phyloP scores from a whole-genome alignment of 352 stramenopile genomes.

The Globisporangium nagaii region DNA sequence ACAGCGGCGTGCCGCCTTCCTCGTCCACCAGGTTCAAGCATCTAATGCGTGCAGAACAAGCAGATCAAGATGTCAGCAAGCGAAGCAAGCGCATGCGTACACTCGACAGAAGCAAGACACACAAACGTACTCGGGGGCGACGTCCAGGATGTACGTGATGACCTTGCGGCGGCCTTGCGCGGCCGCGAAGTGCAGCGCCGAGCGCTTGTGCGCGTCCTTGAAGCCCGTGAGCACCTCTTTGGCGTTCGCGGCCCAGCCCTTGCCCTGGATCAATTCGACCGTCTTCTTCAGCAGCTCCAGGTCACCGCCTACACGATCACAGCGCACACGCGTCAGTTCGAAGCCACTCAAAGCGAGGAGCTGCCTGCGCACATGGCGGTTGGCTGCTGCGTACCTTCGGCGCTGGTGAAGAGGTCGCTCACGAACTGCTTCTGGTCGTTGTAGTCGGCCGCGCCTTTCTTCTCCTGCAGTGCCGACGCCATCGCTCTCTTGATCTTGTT shows the following conservation, averaged over 20 bases:
- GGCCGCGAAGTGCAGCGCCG: slow-evolving; percentile 73
- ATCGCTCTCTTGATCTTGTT: slow-evolving; percentile 11
- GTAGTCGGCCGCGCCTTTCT: slow-evolving; percentile 61
- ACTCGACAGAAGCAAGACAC: neutral
- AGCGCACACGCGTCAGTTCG: neutral
- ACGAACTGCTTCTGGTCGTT: slow-evolving; percentile 80
- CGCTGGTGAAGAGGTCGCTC: slow-evolving; percentile 57
- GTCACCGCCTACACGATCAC: slow-evolving; percentile 52
- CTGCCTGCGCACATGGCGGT: too few species aligned
- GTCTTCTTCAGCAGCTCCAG: slow-evolving; percentile 61
- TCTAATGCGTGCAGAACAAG: slow-evolving; percentile 5
- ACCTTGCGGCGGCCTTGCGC: slow-evolving; percentile 76
- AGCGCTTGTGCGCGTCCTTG: slow-evolving; percentile 80
- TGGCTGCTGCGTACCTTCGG: slow-evolving; percentile 73
- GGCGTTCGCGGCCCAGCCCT: slow-evolving; percentile 45
- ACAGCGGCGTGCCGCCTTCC: slow-evolving; percentile 59
- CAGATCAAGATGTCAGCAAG: too few species aligned
- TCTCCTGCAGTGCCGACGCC: slow-evolving; percentile 41
- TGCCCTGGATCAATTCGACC: slow-evolving; percentile 48
- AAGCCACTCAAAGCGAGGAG: neutral
- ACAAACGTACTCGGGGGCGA: slow-evolving; percentile 31
- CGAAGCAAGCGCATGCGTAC: too few species aligned
- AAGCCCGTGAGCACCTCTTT: slow-evolving; percentile 63
- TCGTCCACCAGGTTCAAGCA: slow-evolving; percentile 59
- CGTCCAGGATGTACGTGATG: slow-evolving; percentile 63